Evolutionary conservation across 2,329 filamentous ascomycete genomes (phyloP).

Genomic region (Alternaria infectoria): DNA sequence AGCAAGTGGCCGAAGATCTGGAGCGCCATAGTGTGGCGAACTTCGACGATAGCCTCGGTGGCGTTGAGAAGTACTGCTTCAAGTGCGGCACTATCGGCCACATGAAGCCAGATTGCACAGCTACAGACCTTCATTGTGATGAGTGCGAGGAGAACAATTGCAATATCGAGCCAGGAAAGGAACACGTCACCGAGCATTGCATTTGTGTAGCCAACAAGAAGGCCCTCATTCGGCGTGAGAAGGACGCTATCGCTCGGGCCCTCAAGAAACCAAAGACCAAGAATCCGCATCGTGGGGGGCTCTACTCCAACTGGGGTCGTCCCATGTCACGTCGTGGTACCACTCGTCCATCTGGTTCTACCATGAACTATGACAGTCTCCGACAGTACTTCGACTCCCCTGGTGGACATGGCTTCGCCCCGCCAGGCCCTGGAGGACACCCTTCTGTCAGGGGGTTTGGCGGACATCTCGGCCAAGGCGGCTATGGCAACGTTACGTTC

Average conservation of each 20-base stretch:
- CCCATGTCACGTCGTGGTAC: not conserved
- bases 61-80: constrained; percentile 14
- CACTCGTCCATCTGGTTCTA: not conserved
- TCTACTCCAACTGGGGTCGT: not conserved
- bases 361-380: not conserved
- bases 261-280: not conserved
- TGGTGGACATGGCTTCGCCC: not conserved
- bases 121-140: constrained; percentile 5
- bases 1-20: constrained; percentile 6
- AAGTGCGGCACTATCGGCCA: constrained; percentile 11
- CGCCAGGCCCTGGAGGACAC: not conserved
- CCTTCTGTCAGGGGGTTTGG: not conserved
- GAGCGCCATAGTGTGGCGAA: constrained; percentile 12
- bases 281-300: not conserved
- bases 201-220: constrained; percentile 1
- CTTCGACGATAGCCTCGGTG: constrained; percentile 9
- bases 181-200: constrained; percentile 13
- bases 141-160: constrained; percentile 5
- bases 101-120: constrained; percentile 8
- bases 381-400: not conserved
- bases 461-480: not conserved
- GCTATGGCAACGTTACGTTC: not conserved
- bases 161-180: not conserved
- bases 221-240: not conserved
- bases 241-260: not conserved